Evolutionary conservation across 2,329 filamentous ascomycete species (phyloP).

Genomic region (Chlorencoelia australis): DNA sequence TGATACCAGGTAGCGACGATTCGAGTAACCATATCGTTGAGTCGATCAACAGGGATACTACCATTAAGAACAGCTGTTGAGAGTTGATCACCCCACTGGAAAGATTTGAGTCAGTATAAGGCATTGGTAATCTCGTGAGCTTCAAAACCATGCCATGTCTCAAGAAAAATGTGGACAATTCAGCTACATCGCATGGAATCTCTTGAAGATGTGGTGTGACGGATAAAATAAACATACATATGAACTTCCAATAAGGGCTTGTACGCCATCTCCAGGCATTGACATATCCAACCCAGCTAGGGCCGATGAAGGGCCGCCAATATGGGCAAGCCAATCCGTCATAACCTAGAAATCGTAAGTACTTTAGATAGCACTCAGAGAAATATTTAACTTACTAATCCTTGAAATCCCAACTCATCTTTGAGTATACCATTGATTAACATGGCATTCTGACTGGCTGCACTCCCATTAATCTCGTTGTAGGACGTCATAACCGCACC

Average conservation of each 20-base stretch:
- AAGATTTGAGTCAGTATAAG: not conserved
- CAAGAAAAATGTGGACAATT: too few species aligned
- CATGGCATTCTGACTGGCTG: constrained; percentile 58
- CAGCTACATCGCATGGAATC: too few species aligned
- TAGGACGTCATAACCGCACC: constrained; percentile 79
- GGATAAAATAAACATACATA: too few species aligned
- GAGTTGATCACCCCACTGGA: constrained; percentile 42
- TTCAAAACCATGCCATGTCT: too few species aligned
- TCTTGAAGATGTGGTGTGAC: too few species aligned
- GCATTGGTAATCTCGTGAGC: too few species aligned
- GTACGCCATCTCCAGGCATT: constrained; percentile 51
- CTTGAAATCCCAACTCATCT: constrained; percentile 64
- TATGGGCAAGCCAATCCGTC: constrained; percentile 59
- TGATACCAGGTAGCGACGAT: constrained; percentile 51
- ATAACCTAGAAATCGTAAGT: constrained; percentile 40
- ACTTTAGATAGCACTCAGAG: not conserved
- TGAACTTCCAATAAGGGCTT: constrained; percentile 41
- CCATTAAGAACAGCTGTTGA: constrained; percentile 46
- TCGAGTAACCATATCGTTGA: constrained; percentile 47
- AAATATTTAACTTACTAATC: constrained; percentile 25
- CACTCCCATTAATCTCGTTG: constrained; percentile 55
- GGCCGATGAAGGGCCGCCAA: constrained; percentile 48
- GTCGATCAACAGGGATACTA: constrained; percentile 42
- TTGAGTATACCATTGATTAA: constrained; percentile 61
- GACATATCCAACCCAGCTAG: constrained; percentile 58